Evolutionary conservation across 257 asterid genomes (phyloP).

Genomic region (Solanum stenotomum): DNA sequence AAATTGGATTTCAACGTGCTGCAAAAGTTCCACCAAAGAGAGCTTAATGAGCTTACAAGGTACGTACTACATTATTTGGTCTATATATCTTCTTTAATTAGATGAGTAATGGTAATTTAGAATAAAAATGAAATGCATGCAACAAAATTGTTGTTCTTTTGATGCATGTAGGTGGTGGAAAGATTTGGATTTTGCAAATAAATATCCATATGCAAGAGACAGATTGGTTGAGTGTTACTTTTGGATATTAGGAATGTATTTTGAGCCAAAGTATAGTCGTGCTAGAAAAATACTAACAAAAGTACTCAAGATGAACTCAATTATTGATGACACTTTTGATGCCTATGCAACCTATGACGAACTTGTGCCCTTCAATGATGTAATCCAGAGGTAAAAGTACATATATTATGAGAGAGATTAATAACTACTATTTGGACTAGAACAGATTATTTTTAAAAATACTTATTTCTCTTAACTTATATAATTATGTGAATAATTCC

Average conservation of each 20-base stretch:
- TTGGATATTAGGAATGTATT: not conserved
- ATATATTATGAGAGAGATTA: too few relatives aligned
- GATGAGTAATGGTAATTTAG: not conserved
- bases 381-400: not conserved
- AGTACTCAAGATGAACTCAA: not conserved
- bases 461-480: too few relatives aligned
- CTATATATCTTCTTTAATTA: not conserved
- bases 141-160: not conserved
- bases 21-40: not conserved
- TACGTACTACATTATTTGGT: not conserved
- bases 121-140: not conserved
- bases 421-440: too few relatives aligned
- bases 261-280: not conserved
- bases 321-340: not conserved
- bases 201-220: conserved; percentile 17
- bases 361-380: not conserved
- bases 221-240: conserved; percentile 20
- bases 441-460: too few relatives aligned
- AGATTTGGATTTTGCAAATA: conserved; percentile 1
- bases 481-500: too few relatives aligned
- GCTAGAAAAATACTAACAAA: not conserved
- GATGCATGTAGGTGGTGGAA: conserved; percentile 29
- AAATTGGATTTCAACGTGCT: not conserved
- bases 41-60: not conserved
- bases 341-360: not conserved